Conservation (phyloP, 768 basidiomycete species). For the Suillus subluteus region DNA sequence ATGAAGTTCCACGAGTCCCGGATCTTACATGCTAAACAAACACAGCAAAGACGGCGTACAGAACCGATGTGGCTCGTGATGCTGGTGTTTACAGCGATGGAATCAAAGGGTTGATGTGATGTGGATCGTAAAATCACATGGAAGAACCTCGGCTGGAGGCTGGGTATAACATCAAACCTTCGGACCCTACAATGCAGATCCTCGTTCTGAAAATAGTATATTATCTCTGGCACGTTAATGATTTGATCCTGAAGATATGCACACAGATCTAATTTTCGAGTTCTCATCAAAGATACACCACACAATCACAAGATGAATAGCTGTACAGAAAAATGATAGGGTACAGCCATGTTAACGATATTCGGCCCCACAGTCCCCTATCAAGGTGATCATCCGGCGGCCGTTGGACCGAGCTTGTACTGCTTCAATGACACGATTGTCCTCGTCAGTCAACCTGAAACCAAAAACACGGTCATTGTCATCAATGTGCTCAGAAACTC, state of each 20-base stretch:
- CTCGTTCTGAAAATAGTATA: neutral
- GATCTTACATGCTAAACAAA: constrained; percentile 6
- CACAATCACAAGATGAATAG: constrained; percentile 9
- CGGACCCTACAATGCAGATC: constrained; percentile 1
- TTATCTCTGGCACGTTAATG: neutral
- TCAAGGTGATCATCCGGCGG: constrained; percentile 59
- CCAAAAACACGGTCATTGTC: constrained; percentile 70
- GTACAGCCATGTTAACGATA: constrained; percentile 54
- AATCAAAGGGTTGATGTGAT: neutral
- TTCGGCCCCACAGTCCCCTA: constrained; percentile 87
- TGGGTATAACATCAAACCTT: neutral
- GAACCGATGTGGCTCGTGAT: neutral
- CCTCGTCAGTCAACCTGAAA: constrained; percentile 57
- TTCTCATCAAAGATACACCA: constrained; percentile 5
- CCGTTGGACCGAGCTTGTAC: constrained; percentile 67
- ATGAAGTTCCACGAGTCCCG: neutral
- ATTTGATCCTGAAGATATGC: neutral
- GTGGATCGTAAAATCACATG: neutral
- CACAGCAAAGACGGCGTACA: neutral
- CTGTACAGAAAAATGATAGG: constrained; percentile 7
- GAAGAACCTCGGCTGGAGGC: neutral
- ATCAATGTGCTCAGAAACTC: constrained; percentile 71
- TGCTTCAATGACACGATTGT: constrained; percentile 63
- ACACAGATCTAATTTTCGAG: constrained; percentile 2
- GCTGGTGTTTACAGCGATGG: neutral